Evolutionary conservation across 2,329 filamentous ascomycete genomes (phyloP), one percentile per base, ranked within the genome.

Genomic region (Cytospora mali): DNA sequence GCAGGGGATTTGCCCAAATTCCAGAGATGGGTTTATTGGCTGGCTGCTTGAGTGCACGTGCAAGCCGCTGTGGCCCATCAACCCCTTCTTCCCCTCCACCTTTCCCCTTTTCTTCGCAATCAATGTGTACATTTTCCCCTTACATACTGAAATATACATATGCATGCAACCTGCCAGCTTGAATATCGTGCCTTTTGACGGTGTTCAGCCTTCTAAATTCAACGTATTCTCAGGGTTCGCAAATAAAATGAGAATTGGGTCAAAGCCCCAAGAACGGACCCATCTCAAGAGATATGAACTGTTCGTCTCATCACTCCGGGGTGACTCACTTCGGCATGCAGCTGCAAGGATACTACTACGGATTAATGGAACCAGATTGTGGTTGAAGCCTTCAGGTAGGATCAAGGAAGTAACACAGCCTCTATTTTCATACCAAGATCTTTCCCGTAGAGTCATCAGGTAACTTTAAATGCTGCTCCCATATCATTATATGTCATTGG

Each of bases 251-350:
- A 11, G 16, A 2, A 35, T 35, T n/a, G 33, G 13, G 33, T 35
- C 7, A 14, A n/a, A 6, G 35, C 35, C n/a, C n/a, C n/a, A n/a
- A 46, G n/a, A 46, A 46, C n/a, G 3, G 9, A 46, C 21, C 42
- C 42, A 9, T 46, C 11, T 46, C n/a, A 46, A 16, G 14, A 23
- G 16, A 27, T 14, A 39, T 53, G 27, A 39, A 59, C 33, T 18
- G 9, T 18, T 11, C 13, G 18, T 18, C n/a, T 23, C 50, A 51
- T 28, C 31, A n/a, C 27, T 31, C 25, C 50, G 31, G 46, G 16
- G 58, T 60, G 58, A 60, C 50, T 60, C 58, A 60, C 33, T 35
- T 31, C 58, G 58, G 50, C 35, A 53, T 31, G 27, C 35, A 48
- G 10, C n/a, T 28, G 27, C 5, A 31, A 33, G 50, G 27, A 48